A percentile compares a stretch with the other conserved stretches of the same genome.
Conservation (phyloP, 176 grass and related monocot species). For the Secale cereale region DNA sequence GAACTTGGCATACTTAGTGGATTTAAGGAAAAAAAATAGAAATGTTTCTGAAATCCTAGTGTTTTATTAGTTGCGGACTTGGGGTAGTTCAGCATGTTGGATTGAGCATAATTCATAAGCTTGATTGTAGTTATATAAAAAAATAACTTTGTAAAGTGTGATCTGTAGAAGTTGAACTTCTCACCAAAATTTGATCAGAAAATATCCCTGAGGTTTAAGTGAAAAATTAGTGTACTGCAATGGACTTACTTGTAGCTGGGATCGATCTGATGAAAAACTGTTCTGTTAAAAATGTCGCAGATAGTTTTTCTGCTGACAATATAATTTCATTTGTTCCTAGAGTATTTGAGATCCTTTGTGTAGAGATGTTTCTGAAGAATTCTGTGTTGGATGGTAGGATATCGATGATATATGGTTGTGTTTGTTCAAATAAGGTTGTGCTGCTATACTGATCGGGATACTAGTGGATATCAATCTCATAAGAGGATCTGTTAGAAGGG, state of each 20-base stretch:
- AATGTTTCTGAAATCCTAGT: background rate
- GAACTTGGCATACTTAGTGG: background rate
- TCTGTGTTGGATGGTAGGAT: background rate
- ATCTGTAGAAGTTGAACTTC: background rate
- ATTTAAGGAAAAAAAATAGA: background rate
- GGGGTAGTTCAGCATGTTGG: background rate
- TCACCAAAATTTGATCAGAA: background rate
- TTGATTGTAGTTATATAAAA: background rate
- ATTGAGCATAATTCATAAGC: background rate
- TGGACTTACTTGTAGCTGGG: background rate
- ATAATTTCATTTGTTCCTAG: background rate
- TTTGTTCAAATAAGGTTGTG: background rate
- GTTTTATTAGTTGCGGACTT: background rate
- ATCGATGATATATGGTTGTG: background rate
- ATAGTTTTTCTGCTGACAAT: background rate
- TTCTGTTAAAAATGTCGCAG: background rate
- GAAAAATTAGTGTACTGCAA: background rate
- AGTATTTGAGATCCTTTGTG: background rate
- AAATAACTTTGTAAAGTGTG: background rate
- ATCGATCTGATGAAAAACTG: background rate
- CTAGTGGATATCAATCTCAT: background rate
- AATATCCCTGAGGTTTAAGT: constrained; percentile 1
- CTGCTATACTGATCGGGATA: background rate
- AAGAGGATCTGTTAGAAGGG: background rate
- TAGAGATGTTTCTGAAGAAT: background rate